phyloP scores from a whole-genome alignment of 2,329 filamentous ascomycete genomes.

The Xylaria arbuscula region DNA sequence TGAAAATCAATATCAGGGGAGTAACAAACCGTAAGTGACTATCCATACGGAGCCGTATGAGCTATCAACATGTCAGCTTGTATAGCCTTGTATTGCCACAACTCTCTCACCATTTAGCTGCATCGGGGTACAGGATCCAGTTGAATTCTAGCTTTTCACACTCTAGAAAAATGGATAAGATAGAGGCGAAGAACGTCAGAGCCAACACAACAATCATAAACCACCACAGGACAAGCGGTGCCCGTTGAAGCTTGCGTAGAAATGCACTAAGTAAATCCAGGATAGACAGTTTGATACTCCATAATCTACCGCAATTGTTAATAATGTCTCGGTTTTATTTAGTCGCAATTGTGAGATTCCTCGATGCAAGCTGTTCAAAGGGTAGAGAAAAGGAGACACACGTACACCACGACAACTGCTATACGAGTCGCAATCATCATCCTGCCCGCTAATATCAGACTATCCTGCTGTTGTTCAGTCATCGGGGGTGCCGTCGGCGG shows the following conservation, averaged over 20 bases:
- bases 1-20: background rate
- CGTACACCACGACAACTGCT: slow-evolving; percentile 31
- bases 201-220: slow-evolving; percentile 25
- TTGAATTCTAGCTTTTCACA: slow-evolving; percentile 31
- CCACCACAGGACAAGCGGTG: slow-evolving; percentile 13
- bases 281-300: slow-evolving; percentile 38
- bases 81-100: background rate
- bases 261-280: slow-evolving; percentile 26
- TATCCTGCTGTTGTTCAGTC: background rate
- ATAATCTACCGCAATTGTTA: slow-evolving; percentile 30
- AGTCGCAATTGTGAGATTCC: background rate
- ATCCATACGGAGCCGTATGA: slow-evolving; percentile 28
- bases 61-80: slow-evolving; percentile 21
- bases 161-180: slow-evolving; percentile 37
- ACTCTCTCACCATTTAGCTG: slow-evolving; percentile 17
- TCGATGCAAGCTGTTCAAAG: background rate
- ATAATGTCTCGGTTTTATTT: background rate
- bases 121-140: slow-evolving; percentile 29
- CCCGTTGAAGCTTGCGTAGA: slow-evolving; percentile 4
- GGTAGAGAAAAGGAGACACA: background rate
- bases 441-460: slow-evolving; percentile 29
- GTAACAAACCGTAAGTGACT: slow-evolving; percentile 35
- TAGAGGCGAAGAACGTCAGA: slow-evolving; percentile 31
- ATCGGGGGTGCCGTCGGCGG: background rate
- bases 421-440: slow-evolving; percentile 28